Percentiles rank a stretch among this genome's conserved stretches.
Evolutionary conservation across 352 stramenopile species (phyloP).

Genomic region (Saprolegnia diclina): DNA sequence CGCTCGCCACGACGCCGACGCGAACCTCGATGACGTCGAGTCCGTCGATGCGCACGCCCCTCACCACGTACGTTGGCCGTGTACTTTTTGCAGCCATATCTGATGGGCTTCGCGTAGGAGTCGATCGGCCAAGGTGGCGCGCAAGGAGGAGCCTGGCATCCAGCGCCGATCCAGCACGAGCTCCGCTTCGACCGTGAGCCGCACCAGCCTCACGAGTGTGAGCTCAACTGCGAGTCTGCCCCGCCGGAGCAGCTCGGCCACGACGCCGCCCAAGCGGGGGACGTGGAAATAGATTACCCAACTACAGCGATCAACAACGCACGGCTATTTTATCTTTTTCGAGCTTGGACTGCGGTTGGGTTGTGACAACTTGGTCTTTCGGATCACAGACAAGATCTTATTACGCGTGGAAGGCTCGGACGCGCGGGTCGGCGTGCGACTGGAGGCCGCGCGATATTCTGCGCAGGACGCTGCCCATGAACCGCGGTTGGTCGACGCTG

Average conservation of each 20-base stretch:
- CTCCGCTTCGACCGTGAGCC: neutral
- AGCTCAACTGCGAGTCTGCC: neutral
- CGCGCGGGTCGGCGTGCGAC: constrained; percentile 13
- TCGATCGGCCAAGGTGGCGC: constrained; percentile 4
- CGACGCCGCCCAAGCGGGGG: neutral
- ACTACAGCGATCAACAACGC: constrained; percentile 1
- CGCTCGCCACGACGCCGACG: neutral
- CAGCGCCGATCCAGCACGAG: constrained; percentile 8
- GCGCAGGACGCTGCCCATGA: constrained; percentile 62
- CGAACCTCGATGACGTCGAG: neutral
- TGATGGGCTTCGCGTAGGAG: neutral
- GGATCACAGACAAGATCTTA: too few species aligned
- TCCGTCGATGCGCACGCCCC: neutral
- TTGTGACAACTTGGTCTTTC: too few species aligned
- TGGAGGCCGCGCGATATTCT: constrained; percentile 28
- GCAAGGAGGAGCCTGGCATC: neutral
- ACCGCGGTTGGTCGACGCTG: constrained; percentile 43
- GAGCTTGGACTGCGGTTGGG: too few species aligned
- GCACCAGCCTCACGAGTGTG: constrained; percentile 6
- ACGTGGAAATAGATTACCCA: constrained; percentile 12
- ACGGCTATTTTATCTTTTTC: constrained; percentile 13
- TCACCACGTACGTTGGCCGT: constrained; percentile 3
- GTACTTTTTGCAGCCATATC: neutral
- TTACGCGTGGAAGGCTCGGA: constrained; percentile 9
- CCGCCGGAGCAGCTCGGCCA: neutral